Base-by-base conservation (phyloP, 345 rosid genomes). In the Pistacia atlantica region DNA sequence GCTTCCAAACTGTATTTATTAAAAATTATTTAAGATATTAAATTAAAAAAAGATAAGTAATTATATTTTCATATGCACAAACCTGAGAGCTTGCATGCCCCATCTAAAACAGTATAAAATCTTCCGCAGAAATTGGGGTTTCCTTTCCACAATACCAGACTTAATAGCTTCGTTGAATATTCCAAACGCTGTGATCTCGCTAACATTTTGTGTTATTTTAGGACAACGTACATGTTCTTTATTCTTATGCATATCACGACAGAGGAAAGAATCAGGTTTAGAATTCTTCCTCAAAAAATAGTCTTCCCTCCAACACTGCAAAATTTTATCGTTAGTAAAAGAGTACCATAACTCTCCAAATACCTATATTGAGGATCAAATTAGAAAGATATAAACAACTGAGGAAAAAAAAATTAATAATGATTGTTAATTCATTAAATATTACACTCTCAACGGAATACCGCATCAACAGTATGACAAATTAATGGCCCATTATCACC, bases 341-440 rank as follows among this genome's bases (percentile, higher is more conserved):
- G 54, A 25, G 49, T 75, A 75, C 67, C 73, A 67, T 11, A 67
- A 58, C 3, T 67, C 59, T 57, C 78, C 78, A 33, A 58, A 48
- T 28, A 67, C 67, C 73, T 58, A 49, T 58, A n/a, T 14, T 0
- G 5, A 5, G 8, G 46, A 42, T 0, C 46, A 42, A 5, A 6
- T 42, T 42, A 42, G 46, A 42, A 42, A 42, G 8, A 42, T 42
- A 38, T 38, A 31, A 38, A 38, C 42, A 38, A 38, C 3, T 38
- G 4, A 17, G 25, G 12, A 22, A 22, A 22, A 22, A 22, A 22
- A 22, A 22, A 22, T 22, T 68, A 35, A 11, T 18, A 38, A 11
- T 38, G 42, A 38, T 38, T 38, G 42, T 38, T 38, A 38, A 38
- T 38, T 38, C 4, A 2, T 38, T 38, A 38, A 38, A 38, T 38